A percentile compares a stretch with the other conserved stretches of the same genome.
Conservation (phyloP, 495 filamentous ascomycete genomes). For the Oleoguttula mirabilis region DNA sequence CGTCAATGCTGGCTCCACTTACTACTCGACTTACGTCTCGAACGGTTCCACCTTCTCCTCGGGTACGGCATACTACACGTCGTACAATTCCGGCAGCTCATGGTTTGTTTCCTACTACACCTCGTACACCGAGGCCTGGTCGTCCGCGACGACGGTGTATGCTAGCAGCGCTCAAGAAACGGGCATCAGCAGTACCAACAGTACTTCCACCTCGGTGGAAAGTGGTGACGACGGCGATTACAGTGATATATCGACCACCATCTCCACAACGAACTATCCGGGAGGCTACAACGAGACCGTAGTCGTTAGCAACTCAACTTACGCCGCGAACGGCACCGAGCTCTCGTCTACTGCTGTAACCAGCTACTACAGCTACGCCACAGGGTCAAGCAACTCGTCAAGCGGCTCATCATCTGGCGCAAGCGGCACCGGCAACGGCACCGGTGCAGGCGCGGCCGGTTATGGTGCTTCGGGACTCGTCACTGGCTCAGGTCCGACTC, state of each 20-base stretch:
- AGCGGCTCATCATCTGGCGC: too few relatives aligned
- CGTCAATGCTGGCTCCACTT: constrained; percentile 5
- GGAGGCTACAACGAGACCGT: constrained; percentile 2
- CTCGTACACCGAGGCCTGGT: constrained; percentile 5
- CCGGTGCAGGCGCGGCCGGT: not conserved
- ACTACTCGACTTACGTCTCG: constrained; percentile 9
- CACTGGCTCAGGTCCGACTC: too few relatives aligned
- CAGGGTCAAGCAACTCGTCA: not conserved
- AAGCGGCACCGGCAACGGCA: constrained; percentile 1
- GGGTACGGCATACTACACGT: constrained; percentile 11
- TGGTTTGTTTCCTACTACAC: constrained; percentile 13
- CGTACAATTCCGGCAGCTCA: not conserved
- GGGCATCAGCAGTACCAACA: not conserved
- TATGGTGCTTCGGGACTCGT: too few relatives aligned
- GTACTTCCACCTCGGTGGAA: not conserved
- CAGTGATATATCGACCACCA: not conserved
- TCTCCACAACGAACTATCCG: not conserved
- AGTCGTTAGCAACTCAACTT: constrained; percentile 6
- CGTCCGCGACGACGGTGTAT: constrained; percentile 8
- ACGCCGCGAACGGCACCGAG: constrained; percentile 4
- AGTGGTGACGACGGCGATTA: constrained; percentile 2
- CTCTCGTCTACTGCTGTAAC: constrained; percentile 10
- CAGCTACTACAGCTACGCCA: constrained; percentile 4
- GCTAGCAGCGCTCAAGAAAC: not conserved
- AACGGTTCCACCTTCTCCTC: constrained; percentile 10